Percentiles rank a stretch among this genome's conserved stretches.
phyloP scores from a whole-genome alignment of 208 protist genomes.

The Acanthamoeba triangularis region DNA sequence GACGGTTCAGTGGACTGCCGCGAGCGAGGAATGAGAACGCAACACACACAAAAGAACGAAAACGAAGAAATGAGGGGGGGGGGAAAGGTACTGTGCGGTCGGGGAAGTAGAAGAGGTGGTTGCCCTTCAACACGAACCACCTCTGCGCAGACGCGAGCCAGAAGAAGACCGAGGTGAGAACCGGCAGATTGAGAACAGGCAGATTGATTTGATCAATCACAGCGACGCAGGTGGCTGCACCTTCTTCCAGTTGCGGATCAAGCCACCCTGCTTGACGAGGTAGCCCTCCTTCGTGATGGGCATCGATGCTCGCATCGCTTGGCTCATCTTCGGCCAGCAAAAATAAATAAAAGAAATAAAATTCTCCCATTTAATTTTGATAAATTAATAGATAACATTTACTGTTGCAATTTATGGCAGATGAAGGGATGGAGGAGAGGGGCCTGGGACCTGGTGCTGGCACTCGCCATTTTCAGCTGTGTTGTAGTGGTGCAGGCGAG shows the following conservation, averaged over 20 bases:
- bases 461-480: too few relatives aligned
- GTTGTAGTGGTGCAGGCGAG: too few relatives aligned
- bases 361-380: too few relatives aligned
- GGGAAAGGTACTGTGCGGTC: not conserved
- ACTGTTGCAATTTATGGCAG: too few relatives aligned
- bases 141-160: not conserved
- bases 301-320: not conserved
- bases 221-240: not conserved
- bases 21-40: not conserved
- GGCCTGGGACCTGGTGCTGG: too few relatives aligned
- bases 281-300: not conserved
- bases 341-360: not conserved
- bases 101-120: conserved; percentile 4
- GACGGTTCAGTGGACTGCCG: too few relatives aligned
- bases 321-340: not conserved
- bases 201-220: too few relatives aligned
- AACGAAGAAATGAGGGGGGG: not conserved
- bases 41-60: not conserved
- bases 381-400: too few relatives aligned
- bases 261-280: conserved; percentile 3
- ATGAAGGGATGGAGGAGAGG: not conserved
- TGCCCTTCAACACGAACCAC: conserved; percentile 23
- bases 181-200: too few relatives aligned
- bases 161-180: not conserved
- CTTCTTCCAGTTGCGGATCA: conserved; percentile 39